These are phyloP conservation scores for Pythium brassicae DNA, from an alignment of 352 stramenopile genomes.

Conservation along the genomic window DNA sequence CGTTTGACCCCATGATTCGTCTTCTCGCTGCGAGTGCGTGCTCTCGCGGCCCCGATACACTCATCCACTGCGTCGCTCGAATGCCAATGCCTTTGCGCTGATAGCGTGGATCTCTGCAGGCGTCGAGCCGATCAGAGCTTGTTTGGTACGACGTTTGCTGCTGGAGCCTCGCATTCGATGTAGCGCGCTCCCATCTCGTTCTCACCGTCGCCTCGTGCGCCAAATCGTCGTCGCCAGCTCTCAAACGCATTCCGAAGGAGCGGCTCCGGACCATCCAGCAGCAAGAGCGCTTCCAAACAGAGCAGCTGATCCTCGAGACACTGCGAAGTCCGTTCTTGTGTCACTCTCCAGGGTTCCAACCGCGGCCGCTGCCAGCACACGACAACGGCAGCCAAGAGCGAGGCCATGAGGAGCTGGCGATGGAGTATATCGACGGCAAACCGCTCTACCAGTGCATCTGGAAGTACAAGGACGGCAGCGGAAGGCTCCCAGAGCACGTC, in stretches of 20 bases:
- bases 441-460: slow-evolving; percentile 72
- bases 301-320: slow-evolving; percentile 42
- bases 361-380: background rate
- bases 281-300: slow-evolving; percentile 31
- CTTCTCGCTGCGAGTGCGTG: too few relatives aligned
- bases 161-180: too few relatives aligned
- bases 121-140: slow-evolving; percentile 18
- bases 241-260: slow-evolving; percentile 51
- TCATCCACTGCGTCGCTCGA: background rate
- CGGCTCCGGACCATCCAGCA: slow-evolving; percentile 35
- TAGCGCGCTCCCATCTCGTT: background rate
- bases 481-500: slow-evolving; percentile 45
- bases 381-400: slow-evolving; percentile 17
- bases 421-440: slow-evolving; percentile 58
- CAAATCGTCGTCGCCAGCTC: slow-evolving; percentile 17
- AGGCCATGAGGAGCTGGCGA: slow-evolving; percentile 24
- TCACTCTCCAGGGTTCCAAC: slow-evolving; percentile 10
- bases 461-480: slow-evolving; percentile 26
- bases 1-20: background rate
- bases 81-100: background rate
- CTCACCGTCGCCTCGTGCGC: background rate
- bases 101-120: slow-evolving; percentile 51
- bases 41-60: too few relatives aligned
- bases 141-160: slow-evolving; percentile 15
- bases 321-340: slow-evolving; percentile 45